Evolutionary conservation across 345 rosid genomes (phyloP).

Genomic region (Lepidium sativum): DNA sequence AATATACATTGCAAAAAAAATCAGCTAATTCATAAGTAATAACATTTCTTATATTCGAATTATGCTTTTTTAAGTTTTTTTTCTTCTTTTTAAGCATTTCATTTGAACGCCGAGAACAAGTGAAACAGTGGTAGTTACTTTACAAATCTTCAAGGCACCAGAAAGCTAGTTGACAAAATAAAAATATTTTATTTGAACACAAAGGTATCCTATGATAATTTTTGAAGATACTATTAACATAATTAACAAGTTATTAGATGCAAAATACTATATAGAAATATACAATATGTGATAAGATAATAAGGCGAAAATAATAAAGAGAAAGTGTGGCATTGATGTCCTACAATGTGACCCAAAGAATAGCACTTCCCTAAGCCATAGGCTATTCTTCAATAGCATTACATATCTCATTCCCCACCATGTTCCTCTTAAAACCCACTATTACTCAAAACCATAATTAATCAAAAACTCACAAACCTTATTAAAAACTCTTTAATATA

Average conservation of each 20-base stretch:
- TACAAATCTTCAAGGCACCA: no score
- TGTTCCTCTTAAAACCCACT: conserved; percentile 15
- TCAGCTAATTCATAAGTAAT: background rate
- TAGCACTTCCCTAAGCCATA: conserved; percentile 28
- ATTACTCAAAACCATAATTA: conserved; percentile 20
- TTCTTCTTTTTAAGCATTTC: no score
- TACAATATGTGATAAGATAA: background rate
- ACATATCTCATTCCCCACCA: conserved; percentile 26
- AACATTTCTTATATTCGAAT: background rate
- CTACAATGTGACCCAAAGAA: conserved; percentile 19
- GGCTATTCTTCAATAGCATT: conserved; percentile 25
- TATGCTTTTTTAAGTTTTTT: no score
- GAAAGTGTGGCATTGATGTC: conserved; percentile 23
- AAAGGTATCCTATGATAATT: no score
- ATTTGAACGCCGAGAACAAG: no score
- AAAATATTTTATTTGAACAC: no score
- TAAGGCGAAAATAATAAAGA: background rate
- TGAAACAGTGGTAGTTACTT: no score
- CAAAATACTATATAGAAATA: background rate
- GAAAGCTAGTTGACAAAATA: no score
- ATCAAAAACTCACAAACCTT: background rate
- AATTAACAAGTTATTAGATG: background rate
- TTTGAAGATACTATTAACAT: background rate
- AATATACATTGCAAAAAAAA: background rate
- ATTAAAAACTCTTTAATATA: background rate